Evolutionary conservation across 768 basidiomycete genomes (phyloP).

Genomic region (Gelatoporia subvermispora): DNA sequence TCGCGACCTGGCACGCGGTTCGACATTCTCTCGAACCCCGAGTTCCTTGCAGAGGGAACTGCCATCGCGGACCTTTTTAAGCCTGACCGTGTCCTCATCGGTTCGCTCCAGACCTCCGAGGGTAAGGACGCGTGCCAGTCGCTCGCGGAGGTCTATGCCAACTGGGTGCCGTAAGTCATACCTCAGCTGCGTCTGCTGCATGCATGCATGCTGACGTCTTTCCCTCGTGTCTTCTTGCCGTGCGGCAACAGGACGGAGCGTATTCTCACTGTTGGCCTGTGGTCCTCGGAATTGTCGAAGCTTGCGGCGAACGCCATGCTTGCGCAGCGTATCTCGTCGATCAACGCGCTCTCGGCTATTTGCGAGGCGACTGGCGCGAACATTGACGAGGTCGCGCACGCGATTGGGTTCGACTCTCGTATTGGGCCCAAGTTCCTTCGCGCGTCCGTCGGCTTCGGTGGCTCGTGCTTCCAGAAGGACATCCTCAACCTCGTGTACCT

Average conservation of each 20-base stretch:
- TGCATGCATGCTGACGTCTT: neutral
- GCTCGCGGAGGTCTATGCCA: conserved; percentile 79
- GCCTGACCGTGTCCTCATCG: conserved; percentile 96
- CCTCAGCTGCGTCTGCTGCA: neutral
- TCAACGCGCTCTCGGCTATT: conserved; percentile 97
- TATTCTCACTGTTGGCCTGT: conserved; percentile 92
- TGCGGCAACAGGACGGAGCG: conserved; percentile 48
- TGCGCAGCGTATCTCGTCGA: conserved; percentile 96
- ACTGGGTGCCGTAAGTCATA: conserved; percentile 86
- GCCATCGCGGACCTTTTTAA: conserved; percentile 84
- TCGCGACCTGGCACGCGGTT: conserved; percentile 88
- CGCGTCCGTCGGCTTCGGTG: conserved; percentile 94
- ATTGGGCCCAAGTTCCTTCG: conserved; percentile 95
- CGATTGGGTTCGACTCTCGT: conserved; percentile 89
- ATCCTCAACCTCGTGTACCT: conserved; percentile 99
- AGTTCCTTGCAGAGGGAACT: conserved; percentile 98
- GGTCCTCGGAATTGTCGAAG: conserved; percentile 98
- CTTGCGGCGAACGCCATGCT: conserved; percentile 99
- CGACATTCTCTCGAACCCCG: conserved; percentile 98
- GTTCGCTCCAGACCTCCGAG: conserved; percentile 86
- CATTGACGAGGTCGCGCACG: conserved; percentile 95
- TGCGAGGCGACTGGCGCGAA: conserved; percentile 99
- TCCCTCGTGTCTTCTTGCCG: neutral
- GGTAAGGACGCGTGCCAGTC: conserved; percentile 78
- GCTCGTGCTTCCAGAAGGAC: conserved; percentile 99